Conservation (phyloP, 2,329 filamentous ascomycete genomes). For the Phialophora macrospora region DNA sequence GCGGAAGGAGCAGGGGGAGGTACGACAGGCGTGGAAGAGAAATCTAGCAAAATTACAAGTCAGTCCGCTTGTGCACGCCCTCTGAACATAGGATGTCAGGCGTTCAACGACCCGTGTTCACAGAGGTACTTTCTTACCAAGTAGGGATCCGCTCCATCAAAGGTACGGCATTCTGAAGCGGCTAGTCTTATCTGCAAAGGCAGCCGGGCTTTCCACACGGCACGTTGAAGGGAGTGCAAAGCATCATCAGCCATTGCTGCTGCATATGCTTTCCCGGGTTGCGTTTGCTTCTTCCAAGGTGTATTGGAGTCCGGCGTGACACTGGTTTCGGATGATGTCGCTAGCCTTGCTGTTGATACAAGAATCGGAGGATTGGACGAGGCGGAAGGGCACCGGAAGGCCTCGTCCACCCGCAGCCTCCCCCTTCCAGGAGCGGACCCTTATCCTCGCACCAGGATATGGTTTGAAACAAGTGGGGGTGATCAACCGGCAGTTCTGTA, state of each 20-base stretch:
- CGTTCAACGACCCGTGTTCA: not conserved
- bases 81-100: not conserved
- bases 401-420: not conserved
- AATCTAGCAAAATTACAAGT: conserved; percentile 49
- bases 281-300: not conserved
- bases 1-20: conserved; percentile 67
- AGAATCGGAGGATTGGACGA: not conserved
- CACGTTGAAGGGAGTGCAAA: conserved; percentile 32
- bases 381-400: not conserved
- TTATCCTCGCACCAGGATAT: not conserved
- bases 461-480: not conserved
- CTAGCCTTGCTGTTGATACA: conserved; percentile 5
- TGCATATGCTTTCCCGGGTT: conserved; percentile 11
- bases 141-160: conserved; percentile 65
- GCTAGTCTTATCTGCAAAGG: conserved; percentile 65
- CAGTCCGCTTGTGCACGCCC: not conserved
- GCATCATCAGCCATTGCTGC: conserved; percentile 14
- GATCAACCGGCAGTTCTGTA: not conserved
- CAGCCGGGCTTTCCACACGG: conserved; percentile 63
- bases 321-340: conserved; percentile 11
- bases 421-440: not conserved
- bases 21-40: conserved; percentile 70
- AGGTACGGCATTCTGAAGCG: conserved; percentile 64
- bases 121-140: conserved; percentile 50
- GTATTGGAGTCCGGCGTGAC: not conserved